Evolutionary conservation across 73 alveolate genomes (phyloP), one percentile per base, ranked within the genome.

Genomic region (Tetrahymena malaccensis): DNA sequence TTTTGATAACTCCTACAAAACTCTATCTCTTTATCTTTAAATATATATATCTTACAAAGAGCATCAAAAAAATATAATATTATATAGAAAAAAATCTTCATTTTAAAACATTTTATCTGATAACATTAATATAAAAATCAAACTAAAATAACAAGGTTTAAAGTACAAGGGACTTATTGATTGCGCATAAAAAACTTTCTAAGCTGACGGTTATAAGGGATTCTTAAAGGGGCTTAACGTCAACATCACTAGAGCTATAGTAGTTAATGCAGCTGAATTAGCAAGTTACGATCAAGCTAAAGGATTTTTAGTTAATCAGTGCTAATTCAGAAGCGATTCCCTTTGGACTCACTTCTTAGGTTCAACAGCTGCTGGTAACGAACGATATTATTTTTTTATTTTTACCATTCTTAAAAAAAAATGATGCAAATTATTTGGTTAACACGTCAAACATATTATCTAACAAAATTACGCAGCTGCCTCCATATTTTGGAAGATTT

Each of bases 211-310:
- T 1, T 43, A 40, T 94, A 38, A 40, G n/a, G 97, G 97, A 0
- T 95, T 95, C 70, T 94, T 93, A 33, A 70, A 94, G 31, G 94
- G 95, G 57, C 83, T 94, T 56, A 40, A 84, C n/a, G 84, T 93
- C 21, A 70, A 70, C 84, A 84, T 94, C 55, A 27, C 94, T 43
- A 96, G 97, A 94, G 83, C 95, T 34, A 43, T 94, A 84, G 96
- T 96, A 43, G 97, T 43, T 43, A 27, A 96, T 40, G 55, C 96
- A 21, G 94, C 93, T 35, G 85, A 96, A 50, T 93, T 84, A 40
- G 95, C 95, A 31, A 84, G 96, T 37, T 95, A 95, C 27, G 97
- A 95, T 40, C 55, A 85, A 93, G 93, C 95, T 31, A 95, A 95
- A 55, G 93, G 38, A 34, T 43, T 95, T 31, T 35, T 93, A n/a